phyloP scores from a whole-genome alignment of 495 filamentous ascomycete genomes.

The Neurospora pannonica region DNA sequence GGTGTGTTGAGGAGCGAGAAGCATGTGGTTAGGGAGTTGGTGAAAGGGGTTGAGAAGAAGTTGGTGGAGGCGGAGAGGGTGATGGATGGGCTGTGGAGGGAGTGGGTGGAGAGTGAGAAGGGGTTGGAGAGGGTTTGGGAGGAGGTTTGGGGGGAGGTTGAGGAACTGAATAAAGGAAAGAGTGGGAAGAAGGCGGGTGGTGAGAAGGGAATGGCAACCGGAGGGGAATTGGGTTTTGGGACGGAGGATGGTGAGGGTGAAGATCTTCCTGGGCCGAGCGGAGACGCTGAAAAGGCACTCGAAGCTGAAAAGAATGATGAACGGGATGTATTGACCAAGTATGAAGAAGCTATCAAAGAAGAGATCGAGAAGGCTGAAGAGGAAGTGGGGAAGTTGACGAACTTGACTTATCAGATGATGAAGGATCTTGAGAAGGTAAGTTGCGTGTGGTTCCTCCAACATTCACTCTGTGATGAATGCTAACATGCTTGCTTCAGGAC shows the following conservation, averaged over 20 bases:
- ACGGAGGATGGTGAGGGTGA: not conserved
- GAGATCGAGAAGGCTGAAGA: not conserved
- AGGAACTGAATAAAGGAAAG: not conserved
- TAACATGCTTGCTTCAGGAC: not conserved
- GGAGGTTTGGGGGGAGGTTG: not conserved
- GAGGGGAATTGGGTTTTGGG: not conserved
- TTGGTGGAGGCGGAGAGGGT: not conserved
- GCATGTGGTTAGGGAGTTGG: not conserved
- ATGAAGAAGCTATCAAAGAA: not conserved
- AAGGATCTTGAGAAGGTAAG: not conserved
- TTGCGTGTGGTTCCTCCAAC: not conserved
- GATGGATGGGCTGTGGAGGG: not conserved
- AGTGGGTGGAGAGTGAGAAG: not conserved
- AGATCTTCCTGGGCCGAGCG: not conserved
- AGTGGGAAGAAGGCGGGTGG: not conserved
- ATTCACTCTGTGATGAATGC: not conserved
- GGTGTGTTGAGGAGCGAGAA: not conserved
- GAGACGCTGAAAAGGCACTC: not conserved
- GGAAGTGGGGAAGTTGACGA: not conserved
- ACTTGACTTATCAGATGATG: not conserved
- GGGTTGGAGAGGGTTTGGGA: not conserved
- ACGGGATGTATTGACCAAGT: not conserved
- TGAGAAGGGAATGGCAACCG: not conserved
- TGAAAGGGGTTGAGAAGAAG: not conserved
- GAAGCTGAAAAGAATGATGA: not conserved